These are phyloP conservation scores for Sclerotinia sclerotiorum DNA, from an alignment of 2,329 filamentous ascomycete species.

Conservation along the genomic window DNA sequence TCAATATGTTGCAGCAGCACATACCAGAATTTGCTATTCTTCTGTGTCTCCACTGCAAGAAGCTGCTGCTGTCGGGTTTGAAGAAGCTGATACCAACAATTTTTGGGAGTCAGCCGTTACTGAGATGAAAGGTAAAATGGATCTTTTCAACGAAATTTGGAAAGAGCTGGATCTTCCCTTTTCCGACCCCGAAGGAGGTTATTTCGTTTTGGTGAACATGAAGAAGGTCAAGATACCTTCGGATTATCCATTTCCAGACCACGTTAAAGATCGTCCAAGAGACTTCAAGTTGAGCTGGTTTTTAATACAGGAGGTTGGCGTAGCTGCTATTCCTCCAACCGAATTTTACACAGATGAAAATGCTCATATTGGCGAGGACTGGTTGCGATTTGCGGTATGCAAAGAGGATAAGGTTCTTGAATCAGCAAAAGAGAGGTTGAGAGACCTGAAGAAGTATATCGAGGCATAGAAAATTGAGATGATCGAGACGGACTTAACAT, in stretches of 20 bases:
- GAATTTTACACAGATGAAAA: constrained; percentile 93
- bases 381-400: constrained; percentile 92
- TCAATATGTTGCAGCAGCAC: constrained; percentile 86
- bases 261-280: constrained; percentile 80
- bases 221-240: constrained; percentile 79
- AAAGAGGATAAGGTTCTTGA: constrained; percentile 87
- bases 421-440: constrained; percentile 71
- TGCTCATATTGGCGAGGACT: constrained; percentile 84
- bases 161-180: constrained; percentile 65
- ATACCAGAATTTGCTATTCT: constrained; percentile 95
- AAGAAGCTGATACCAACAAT: constrained; percentile 76
- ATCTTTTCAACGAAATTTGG: constrained; percentile 81
- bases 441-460: constrained; percentile 49
- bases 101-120: constrained; percentile 84
- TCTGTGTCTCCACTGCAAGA: constrained; percentile 93
- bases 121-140: constrained; percentile 89
- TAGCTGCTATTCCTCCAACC: constrained; percentile 92
- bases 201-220: constrained; percentile 96
- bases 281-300: constrained; percentile 98
- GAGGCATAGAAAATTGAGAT: constrained; percentile 22
- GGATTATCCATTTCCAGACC: constrained; percentile 83
- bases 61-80: constrained; percentile 89
- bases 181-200: constrained; percentile 86
- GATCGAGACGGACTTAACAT: not conserved
- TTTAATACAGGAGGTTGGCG: constrained; percentile 91